A percentile compares a stretch with the other conserved stretches of the same genome.
phyloP scores from a whole-genome alignment of 2,329 filamentous ascomycete species.

The Fusarium brevicatenulatum region DNA sequence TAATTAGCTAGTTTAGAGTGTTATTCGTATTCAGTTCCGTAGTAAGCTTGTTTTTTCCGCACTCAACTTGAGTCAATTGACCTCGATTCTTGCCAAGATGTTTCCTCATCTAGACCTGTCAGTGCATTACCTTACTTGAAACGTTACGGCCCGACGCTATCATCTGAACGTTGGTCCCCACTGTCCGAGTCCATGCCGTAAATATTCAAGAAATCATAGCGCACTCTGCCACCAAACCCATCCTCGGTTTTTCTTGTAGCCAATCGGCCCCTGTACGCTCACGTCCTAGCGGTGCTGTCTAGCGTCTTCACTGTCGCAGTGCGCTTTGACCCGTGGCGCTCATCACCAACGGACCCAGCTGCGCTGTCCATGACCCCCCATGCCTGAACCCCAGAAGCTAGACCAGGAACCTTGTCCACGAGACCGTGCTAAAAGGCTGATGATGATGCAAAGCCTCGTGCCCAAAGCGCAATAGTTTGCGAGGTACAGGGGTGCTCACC shows the following conservation, averaged over 20 bases:
- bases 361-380: neutral
- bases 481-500: constrained; percentile 22
- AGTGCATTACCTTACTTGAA: neutral
- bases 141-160: neutral
- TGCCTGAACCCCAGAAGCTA: neutral
- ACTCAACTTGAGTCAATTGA: neutral
- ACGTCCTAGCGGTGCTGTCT: neutral
- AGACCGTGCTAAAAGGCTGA: neutral
- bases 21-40: neutral
- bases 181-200: neutral
- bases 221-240: neutral
- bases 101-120: neutral
- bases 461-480: constrained; percentile 29
- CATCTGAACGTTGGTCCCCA: neutral
- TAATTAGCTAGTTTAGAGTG: neutral
- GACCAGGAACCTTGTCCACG: constrained; percentile 1
- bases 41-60: neutral
- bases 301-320: neutral
- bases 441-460: constrained; percentile 11
- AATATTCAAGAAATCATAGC: neutral
- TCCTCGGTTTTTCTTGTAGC: neutral
- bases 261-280: neutral
- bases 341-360: neutral
- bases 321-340: constrained; percentile 18
- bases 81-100: neutral